These are phyloP conservation scores for Neurospora intermedia DNA, from an alignment of 495 filamentous ascomycete species.

Conservation along the genomic window DNA sequence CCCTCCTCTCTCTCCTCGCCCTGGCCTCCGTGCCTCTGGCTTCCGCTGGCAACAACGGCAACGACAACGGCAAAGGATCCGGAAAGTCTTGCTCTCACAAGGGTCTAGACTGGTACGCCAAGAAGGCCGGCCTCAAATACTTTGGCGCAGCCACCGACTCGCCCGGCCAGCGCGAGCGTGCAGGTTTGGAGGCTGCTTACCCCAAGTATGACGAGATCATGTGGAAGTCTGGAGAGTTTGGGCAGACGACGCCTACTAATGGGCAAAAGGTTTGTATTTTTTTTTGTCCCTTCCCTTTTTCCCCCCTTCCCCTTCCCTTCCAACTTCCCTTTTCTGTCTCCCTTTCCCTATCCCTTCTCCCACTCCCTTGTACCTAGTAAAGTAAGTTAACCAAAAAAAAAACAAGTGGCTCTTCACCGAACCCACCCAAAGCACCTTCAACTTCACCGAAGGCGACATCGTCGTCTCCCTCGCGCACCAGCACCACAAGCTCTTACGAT, in stretches of 20 bases:
- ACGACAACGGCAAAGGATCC: not conserved
- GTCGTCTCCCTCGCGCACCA: slow-evolving; percentile 36
- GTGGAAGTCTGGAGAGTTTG: slow-evolving; percentile 33
- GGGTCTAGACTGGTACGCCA: slow-evolving; percentile 23
- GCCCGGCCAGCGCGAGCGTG: slow-evolving; percentile 25
- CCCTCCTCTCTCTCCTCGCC: slow-evolving; percentile 2
- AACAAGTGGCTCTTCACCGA: slow-evolving; percentile 41
- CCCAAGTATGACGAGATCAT: slow-evolving; percentile 26
- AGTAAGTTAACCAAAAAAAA: not conserved
- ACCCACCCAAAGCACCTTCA: slow-evolving; percentile 33
- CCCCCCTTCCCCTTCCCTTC: not conserved
- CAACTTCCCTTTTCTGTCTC: not conserved
- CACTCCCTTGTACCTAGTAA: too few species aligned
- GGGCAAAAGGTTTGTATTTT: slow-evolving; percentile 28
- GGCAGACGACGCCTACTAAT: slow-evolving; percentile 42
- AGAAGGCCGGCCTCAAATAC: slow-evolving; percentile 33
- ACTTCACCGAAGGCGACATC: slow-evolving; percentile 37
- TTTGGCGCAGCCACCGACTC: slow-evolving; percentile 42
- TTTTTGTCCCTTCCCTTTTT: not conserved
- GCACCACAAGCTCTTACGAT: slow-evolving; percentile 36
- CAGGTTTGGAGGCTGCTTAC: slow-evolving; percentile 15
- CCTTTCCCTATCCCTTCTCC: too few species aligned
- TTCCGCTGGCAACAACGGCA: slow-evolving; percentile 1
- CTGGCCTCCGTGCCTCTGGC: slow-evolving; percentile 7
- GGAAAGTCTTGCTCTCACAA: slow-evolving; percentile 1